phyloP scores from a whole-genome alignment of 73 alveolate species.

The Blepharisma stoltei region DNA sequence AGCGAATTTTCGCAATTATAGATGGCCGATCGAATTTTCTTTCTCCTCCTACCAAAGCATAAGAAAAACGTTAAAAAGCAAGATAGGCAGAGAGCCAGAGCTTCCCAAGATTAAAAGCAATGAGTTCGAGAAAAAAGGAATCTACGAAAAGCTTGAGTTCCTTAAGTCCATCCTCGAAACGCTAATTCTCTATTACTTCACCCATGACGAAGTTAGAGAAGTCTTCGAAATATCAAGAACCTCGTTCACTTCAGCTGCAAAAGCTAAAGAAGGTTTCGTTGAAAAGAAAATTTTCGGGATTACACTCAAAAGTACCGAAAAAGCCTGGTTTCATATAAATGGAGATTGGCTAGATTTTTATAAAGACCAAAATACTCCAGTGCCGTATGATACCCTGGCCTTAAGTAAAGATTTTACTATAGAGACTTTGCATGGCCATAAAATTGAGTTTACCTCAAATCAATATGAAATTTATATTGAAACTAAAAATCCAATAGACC shows the following conservation, averaged over 20 bases:
- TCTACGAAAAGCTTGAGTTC: too few relatives aligned
- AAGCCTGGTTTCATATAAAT: constrained; percentile 31
- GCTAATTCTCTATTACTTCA: too few relatives aligned
- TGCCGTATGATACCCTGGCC: constrained; percentile 40
- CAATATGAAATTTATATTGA: constrained; percentile 30
- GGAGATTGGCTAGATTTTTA: constrained; percentile 38
- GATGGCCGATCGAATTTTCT: too few relatives aligned
- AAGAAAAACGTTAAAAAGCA: too few relatives aligned
- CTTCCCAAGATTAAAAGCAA: too few relatives aligned
- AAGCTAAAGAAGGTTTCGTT: constrained; percentile 39
- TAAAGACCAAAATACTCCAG: constrained; percentile 19
- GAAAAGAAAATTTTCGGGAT: constrained; percentile 19
- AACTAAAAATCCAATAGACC: constrained; percentile 19
- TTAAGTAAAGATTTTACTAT: constrained; percentile 28
- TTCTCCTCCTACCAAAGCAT: too few relatives aligned
- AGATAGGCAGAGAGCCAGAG: too few relatives aligned
- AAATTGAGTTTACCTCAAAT: constrained; percentile 33
- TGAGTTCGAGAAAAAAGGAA: too few relatives aligned
- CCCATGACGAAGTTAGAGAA: neutral
- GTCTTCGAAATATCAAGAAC: constrained; percentile 16
- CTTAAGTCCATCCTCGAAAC: too few relatives aligned
- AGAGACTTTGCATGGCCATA: constrained; percentile 28
- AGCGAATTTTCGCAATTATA: too few relatives aligned
- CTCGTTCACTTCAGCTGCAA: neutral
- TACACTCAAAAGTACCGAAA: constrained; percentile 14